phyloP scores from a whole-genome alignment of 2,329 filamentous ascomycete genomes.

The Xylaria arbuscula region DNA sequence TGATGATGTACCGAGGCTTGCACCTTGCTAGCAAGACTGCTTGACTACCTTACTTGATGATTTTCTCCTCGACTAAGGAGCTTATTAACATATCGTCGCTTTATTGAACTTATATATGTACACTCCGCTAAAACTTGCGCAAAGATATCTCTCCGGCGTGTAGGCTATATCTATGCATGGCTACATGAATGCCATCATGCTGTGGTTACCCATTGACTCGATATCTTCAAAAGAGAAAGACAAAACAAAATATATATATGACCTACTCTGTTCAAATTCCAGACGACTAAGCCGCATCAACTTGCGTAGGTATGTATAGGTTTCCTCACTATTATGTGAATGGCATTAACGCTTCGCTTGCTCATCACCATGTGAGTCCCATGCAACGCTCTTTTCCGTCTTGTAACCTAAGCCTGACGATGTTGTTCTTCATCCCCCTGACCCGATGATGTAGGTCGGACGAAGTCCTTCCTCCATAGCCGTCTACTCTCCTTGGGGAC shows the following conservation, averaged over 20 bases:
- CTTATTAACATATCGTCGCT: background rate
- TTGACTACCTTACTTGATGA: background rate
- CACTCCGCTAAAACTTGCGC: background rate
- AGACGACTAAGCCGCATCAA: background rate
- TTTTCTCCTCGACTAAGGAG: background rate
- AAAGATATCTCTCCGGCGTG: no score
- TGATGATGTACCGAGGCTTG: background rate
- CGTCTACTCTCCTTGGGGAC: constrained; percentile 21
- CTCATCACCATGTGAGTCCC: background rate
- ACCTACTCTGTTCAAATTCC: background rate
- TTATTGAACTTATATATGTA: background rate
- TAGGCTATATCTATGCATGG: background rate
- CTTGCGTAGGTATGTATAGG: background rate
- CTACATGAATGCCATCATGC: background rate
- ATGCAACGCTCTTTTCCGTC: background rate
- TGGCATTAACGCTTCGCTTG: background rate
- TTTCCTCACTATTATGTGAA: background rate
- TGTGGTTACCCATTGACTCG: background rate
- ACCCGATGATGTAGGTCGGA: background rate
- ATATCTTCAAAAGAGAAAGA: no score
- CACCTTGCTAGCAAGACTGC: background rate
- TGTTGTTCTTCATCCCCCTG: background rate
- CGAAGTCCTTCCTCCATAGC: constrained; percentile 29
- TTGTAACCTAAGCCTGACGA: background rate
- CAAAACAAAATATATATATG: background rate